Evolutionary conservation across 768 basidiomycete species (phyloP), one percentile per base, ranked within the genome.

Genomic region (Boletus sp.): DNA sequence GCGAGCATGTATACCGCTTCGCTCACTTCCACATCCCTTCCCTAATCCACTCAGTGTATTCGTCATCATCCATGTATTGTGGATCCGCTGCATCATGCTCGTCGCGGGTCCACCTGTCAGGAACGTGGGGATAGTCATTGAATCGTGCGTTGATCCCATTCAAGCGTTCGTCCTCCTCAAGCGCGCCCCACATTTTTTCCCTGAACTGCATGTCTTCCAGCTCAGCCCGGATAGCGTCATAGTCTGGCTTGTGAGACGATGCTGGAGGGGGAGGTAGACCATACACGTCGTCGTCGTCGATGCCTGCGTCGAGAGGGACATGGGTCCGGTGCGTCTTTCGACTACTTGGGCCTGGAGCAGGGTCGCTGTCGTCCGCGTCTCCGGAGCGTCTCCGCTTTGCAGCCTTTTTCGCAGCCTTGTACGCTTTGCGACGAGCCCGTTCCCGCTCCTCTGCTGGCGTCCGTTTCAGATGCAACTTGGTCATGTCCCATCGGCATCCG

Each of bases 1-100:
- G 25, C 46, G 47, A 41, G 38, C n/a, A 42, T 29, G 33, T 43
- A 37, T 44, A 42, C 33, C 15, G 38, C 30, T 14, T n/a, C 27
- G 71, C 82, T 38, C 56, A 85, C 82, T 83, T 81, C 76, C 90
- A 93, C 89, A 97, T 95, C 44, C 90, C 91, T 25, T 79, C 71
- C 58, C 93, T 75, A 47, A 96, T 74, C 88, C 90, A 95, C 62
- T 92, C 90, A 2, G 87, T 82, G 60, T 96, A 96, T 55, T 91
- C 86, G 60, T 94, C 88, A 8, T 94, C 92, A 55, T 87, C 85
- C 87, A 95, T 87, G 45, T 67, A 58, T 44, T 63, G 67, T 29
- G 77, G 75, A 54, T 82, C 70, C 41, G 48, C 57, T 64, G 69
- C 38, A 73, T 81, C 61, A 71, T 77, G 66, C 69, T 72, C 61